Percentiles rank a stretch among this genome's conserved stretches.
phyloP scores from a whole-genome alignment of 139 green algal genomes.

The Haematococcus sp. region DNA sequence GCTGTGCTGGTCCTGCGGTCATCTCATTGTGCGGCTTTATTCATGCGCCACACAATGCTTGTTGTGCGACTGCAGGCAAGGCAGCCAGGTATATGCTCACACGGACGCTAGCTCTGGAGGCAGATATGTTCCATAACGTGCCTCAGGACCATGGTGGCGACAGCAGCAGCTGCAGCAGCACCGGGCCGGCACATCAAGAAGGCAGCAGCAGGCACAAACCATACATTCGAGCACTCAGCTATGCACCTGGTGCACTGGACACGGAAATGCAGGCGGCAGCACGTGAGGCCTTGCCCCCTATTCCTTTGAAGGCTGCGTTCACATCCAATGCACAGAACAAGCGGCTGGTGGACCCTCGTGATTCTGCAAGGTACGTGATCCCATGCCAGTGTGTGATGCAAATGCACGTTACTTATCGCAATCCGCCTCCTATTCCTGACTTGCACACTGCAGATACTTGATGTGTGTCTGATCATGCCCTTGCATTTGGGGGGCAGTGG shows the following conservation, averaged over 20 bases:
- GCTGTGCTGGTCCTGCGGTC: too few relatives aligned
- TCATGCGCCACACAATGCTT: too few relatives aligned
- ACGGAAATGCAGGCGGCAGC: constrained; percentile 11
- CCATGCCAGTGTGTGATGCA: too few relatives aligned
- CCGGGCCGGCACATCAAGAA: neutral
- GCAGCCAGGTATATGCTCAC: neutral
- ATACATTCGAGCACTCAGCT: neutral
- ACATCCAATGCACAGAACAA: neutral
- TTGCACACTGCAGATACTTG: too few relatives aligned
- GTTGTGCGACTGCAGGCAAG: neutral
- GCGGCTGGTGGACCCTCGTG: neutral
- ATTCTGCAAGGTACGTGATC: constrained; percentile 6
- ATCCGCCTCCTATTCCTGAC: too few relatives aligned
- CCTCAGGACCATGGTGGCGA: neutral
- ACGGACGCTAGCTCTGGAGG: neutral
- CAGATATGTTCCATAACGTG: constrained; percentile 5
- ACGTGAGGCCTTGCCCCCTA: neutral
- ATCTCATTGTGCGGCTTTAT: too few relatives aligned
- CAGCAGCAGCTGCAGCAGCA: neutral
- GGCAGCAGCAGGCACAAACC: neutral
- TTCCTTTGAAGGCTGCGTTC: constrained; percentile 1
- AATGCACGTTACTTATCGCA: too few relatives aligned
- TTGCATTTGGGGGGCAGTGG: too few relatives aligned
- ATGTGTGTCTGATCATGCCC: too few relatives aligned
- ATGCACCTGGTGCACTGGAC: constrained; percentile 5